Percentiles rank a stretch among this genome's conserved stretches.
Conservation (phyloP, 441 rosid species). For the Heliophila coronopifolia region DNA sequence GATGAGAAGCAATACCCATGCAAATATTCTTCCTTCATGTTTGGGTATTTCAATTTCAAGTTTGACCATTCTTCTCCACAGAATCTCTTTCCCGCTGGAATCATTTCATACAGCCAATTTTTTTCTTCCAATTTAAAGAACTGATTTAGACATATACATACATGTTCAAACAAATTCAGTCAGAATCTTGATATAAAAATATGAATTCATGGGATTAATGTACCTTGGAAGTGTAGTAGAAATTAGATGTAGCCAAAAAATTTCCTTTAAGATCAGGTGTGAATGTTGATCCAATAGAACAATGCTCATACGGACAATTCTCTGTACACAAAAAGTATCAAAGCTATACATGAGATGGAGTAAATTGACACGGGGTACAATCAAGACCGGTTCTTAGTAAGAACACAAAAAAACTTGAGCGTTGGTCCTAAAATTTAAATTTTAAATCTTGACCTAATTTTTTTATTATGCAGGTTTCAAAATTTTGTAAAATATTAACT, state of each 20-base stretch:
- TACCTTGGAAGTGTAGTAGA: constrained; percentile 89
- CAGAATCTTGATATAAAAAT: background rate
- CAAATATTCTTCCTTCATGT: constrained; percentile 59
- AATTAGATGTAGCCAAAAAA: constrained; percentile 84
- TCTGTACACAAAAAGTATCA: constrained; percentile 40
- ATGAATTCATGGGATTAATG: background rate
- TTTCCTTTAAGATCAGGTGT: constrained; percentile 75
- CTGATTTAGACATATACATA: constrained; percentile 34
- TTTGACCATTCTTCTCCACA: constrained; percentile 84
- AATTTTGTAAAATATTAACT: too few species aligned
- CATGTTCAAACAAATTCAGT: background rate
- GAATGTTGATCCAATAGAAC: constrained; percentile 72
- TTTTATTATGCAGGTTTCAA: too few species aligned
- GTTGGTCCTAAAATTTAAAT: too few species aligned
- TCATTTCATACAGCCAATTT: constrained; percentile 50
- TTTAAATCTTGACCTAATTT: background rate
- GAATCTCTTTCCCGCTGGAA: constrained; percentile 59
- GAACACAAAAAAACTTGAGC: too few species aligned
- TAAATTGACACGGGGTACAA: background rate
- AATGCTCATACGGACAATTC: constrained; percentile 52
- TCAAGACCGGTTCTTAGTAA: too few species aligned
- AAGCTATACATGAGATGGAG: background rate
- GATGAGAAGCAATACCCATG: constrained; percentile 84
- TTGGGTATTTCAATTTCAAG: constrained; percentile 51
- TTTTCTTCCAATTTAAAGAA: constrained; percentile 59